These are phyloP conservation scores for Mimosa pudica DNA, from an alignment of 306 rosid genomes.

Conservation along the genomic window DNA sequence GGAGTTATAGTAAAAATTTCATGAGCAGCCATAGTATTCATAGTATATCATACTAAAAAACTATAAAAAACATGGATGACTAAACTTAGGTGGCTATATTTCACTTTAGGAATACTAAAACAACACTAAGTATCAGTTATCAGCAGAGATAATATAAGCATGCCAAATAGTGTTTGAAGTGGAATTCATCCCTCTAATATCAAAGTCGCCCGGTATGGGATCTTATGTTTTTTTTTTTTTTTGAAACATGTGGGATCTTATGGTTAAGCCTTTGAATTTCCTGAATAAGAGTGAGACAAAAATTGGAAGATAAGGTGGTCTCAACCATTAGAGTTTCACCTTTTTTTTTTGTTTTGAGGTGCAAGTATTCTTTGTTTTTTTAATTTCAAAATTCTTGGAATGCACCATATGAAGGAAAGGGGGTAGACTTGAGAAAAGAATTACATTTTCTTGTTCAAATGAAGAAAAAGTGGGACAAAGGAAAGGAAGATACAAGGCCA, in stretches of 20 bases:
- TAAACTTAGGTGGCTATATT: neutral
- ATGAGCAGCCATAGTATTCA: neutral
- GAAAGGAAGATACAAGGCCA: constrained; percentile 58
- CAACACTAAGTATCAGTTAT: neutral
- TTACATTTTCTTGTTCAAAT: neutral
- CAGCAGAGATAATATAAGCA: neutral
- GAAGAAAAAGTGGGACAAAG: constrained; percentile 47
- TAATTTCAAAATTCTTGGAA: neutral
- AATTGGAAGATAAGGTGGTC: constrained; percentile 36
- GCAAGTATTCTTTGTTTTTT: constrained; percentile 30
- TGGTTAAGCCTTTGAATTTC: neutral
- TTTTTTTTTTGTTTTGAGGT: neutral
- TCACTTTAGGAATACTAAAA: neutral
- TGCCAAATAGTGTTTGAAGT: neutral
- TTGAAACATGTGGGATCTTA: neutral
- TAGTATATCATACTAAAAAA: neutral
- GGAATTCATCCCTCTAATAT: neutral
- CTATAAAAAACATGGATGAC: neutral
- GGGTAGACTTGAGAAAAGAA: constrained; percentile 17
- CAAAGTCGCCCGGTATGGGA: neutral
- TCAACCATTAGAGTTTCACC: constrained; percentile 1
- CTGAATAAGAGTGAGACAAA: constrained; percentile 23
- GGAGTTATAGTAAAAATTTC: neutral
- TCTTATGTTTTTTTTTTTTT: neutral
- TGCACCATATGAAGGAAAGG: constrained; percentile 48